phyloP scores from a whole-genome alignment of 768 basidiomycete genomes.

The Kwoniella bestiolae region DNA sequence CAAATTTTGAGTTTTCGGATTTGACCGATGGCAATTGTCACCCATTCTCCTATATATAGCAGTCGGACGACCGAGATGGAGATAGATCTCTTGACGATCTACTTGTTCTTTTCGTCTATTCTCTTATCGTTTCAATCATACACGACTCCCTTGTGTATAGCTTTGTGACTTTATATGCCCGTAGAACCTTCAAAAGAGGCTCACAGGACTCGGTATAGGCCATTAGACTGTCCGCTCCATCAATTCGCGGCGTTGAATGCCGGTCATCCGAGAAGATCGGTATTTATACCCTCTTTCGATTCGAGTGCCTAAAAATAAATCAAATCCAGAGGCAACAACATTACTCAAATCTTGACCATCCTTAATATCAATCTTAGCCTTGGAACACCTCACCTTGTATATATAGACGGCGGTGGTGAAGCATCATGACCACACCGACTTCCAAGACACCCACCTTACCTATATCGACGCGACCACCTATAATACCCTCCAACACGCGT shows the following conservation, averaged over 20 bases:
- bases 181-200: not conserved
- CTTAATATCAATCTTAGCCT: not conserved
- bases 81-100: not conserved
- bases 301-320: not conserved
- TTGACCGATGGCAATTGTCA: not conserved
- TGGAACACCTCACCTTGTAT: not conserved
- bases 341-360: not conserved
- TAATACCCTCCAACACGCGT: not conserved
- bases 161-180: not conserved
- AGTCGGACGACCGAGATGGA: constrained; percentile 3
- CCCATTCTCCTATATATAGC: not conserved
- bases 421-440: not conserved
- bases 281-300: not conserved
- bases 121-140: not conserved
- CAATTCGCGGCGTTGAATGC: not conserved
- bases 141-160: not conserved
- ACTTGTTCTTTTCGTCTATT: not conserved
- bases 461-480: not conserved
- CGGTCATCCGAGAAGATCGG: constrained; percentile 6
- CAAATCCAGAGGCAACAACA: not conserved
- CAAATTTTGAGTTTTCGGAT: not conserved
- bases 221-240: not conserved
- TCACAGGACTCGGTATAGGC: too few relatives aligned
- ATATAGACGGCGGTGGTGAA: not conserved
- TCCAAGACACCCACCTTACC: not conserved